Evolutionary conservation across 257 asterid species (phyloP), one percentile per base, ranked within the genome.

Genomic region (Solanum piurae): DNA sequence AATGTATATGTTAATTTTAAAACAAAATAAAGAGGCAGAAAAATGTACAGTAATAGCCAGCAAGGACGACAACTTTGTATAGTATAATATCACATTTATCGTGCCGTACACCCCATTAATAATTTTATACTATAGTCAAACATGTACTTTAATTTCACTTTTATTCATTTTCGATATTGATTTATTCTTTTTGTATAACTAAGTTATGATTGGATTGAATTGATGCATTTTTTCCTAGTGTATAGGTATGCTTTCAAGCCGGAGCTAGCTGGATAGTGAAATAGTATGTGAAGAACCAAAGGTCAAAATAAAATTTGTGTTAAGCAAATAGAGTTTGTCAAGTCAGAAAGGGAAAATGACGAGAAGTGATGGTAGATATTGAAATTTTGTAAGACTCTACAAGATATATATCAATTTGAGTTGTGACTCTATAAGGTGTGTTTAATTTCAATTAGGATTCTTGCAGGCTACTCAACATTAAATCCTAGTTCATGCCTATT

Each of bases 361-460:
- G 14, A 58, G 2, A 58, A 58, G 25, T 3, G 0, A 2, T 16
- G 0, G 23, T 20, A 16, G 62, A 16, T 0, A 52, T 52, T 52
- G 0, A 52, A 52, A 52, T 52, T 52, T 52, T 52, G 1, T 6
- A 9, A 1, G 0, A 52, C 0, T 52, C 0, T 52, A 52, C 0
- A 16, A 52, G 4, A 52, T 0, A 4, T 52, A 9, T 6, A 52
- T 52, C 0, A 16, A 6, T 52, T 52, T 0, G 60, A 0, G 1
- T 52, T 52, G 0, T 0, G 0, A 52, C 23, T 52, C 9, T 52
- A 52, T 0, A 18, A 52, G 20, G 9, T 52, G 1, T 52, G 4
- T 52, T 5, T 7, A 52, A 52, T 52, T 0, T 0, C 23, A 52
- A 52, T 0, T 16, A 16, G 0, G 23, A 16, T 52, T 16, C 0